These are phyloP conservation scores for Chalciporus sphaerocephalus DNA, from an alignment of 768 basidiomycete genomes.

Conservation along the genomic window DNA sequence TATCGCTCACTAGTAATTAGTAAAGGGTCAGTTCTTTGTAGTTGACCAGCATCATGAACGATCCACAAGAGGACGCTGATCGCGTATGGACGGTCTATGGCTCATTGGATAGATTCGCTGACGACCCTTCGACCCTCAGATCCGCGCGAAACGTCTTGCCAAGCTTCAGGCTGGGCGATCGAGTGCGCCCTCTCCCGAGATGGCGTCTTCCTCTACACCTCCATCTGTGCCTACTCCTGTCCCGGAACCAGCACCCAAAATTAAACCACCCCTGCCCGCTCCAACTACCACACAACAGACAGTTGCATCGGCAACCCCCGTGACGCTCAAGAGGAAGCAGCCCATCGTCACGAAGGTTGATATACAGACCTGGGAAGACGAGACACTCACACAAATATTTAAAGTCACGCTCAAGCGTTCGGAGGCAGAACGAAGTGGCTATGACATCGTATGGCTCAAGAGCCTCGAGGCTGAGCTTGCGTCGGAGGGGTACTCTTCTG, in stretches of 20 bases:
- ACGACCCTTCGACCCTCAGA: slow-evolving; percentile 42
- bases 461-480: slow-evolving; percentile 61
- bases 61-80: slow-evolving; percentile 77
- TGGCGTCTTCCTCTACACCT: slow-evolving; percentile 9
- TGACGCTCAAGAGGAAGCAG: slow-evolving; percentile 48
- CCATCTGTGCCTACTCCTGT: slow-evolving; percentile 28
- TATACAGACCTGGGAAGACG: slow-evolving; percentile 67
- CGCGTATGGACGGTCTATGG: slow-evolving; percentile 43
- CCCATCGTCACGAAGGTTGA: slow-evolving; percentile 43
- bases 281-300: slow-evolving; percentile 28
- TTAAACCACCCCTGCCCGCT: slow-evolving; percentile 24
- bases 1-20: neutral
- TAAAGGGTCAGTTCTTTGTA: neutral
- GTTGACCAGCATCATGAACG: slow-evolving; percentile 33
- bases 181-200: slow-evolving; percentile 32
- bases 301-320: slow-evolving; percentile 31
- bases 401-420: slow-evolving; percentile 73
- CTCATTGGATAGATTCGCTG: neutral
- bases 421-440: slow-evolving; percentile 55
- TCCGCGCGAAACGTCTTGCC: slow-evolving; percentile 87
- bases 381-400: slow-evolving; percentile 62
- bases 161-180: slow-evolving; percentile 59
- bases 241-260: slow-evolving; percentile 26
- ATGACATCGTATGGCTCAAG: slow-evolving; percentile 82
- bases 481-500: slow-evolving; percentile 47